Evolutionary conservation across 2,329 filamentous ascomycete species (phyloP), one percentile per base, ranked within the genome.

Genomic region (Fonsecaea multimorphosa): DNA sequence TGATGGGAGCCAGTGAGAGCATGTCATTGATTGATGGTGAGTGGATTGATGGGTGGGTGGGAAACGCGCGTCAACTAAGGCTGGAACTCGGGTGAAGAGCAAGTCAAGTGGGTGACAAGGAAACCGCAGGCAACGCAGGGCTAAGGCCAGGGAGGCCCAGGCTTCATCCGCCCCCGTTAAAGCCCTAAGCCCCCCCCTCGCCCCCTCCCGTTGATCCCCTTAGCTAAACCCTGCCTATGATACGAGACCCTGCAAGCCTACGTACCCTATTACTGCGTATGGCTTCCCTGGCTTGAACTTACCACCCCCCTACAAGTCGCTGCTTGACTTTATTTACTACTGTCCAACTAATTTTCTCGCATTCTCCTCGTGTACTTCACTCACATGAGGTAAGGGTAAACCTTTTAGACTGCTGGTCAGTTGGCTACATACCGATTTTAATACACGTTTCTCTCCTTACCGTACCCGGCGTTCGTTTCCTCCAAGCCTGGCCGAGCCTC

Each of bases 61-160:
- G 58, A 64, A 64, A 63, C 64, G 56, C 64, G 64, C 60, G 64
- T 66, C 64, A 19, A 56, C 24, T 60, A 40, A 60, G 60, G 59
- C 60, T 55, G 55, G 32, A 40, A 40, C 44, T 22, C 44, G 44
- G 44, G 7, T 24, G 44, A 11, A 24, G 44, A 24, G 44, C 9
- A 38, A 44, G 1, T 31, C 38, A 16, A n/a, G n/a, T n/a, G n/a
- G n/a, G n/a, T n/a, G 29, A 31, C 29, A 31, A 31, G 36, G 38
- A 59, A 29, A 24, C 46, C 16, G 24, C 38, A 53, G 27, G 38
- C 32, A 31, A 24, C 9, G 27, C 2, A 29, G 49, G 2, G 22
- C 7, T 2, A 7, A 52, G n/a, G 49, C 3, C 22, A 31, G 27
- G 19, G 27, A 54, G 51, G 27, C 51, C 16, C 44, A 49, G 44